Conservation (phyloP, 164 flowering plant genomes). For the Macadamia tetraphylla region DNA sequence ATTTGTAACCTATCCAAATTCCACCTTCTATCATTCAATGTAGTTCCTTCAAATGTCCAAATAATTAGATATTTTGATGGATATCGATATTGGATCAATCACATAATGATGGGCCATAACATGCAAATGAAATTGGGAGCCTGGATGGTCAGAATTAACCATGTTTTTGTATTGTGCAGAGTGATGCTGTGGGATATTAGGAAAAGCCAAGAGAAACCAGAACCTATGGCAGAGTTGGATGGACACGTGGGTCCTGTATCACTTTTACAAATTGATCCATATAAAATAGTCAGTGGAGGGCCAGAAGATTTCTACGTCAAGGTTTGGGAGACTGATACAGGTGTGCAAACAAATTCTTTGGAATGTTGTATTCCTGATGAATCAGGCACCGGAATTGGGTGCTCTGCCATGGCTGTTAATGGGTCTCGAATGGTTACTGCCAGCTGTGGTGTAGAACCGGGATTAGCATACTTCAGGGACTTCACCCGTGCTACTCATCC, state of each 20-base stretch:
- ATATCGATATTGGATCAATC: no score
- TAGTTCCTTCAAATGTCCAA: no score
- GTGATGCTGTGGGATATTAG: conserved; percentile 68
- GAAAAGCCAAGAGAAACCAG: conserved; percentile 30
- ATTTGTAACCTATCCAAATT: background rate
- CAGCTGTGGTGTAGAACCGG: conserved; percentile 13
- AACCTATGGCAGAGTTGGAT: conserved; percentile 45
- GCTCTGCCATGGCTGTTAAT: conserved; percentile 56
- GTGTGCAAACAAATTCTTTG: conserved; percentile 36
- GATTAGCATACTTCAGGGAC: conserved; percentile 33
- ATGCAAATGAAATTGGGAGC: no score
- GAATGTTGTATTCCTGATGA: conserved; percentile 11
- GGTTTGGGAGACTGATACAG: conserved; percentile 56
- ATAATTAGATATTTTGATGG: no score
- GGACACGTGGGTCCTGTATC: conserved; percentile 50
- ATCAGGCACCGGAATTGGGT: conserved; percentile 17
- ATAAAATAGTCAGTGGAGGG: conserved; percentile 58
- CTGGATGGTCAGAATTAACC: no score
- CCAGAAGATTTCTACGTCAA: conserved; percentile 29
- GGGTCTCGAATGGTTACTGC: conserved; percentile 49
- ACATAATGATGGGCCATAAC: no score
- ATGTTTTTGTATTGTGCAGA: conserved; percentile 27
- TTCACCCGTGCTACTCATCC: conserved; percentile 33
- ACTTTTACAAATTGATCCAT: conserved; percentile 49
- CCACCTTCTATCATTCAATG: background rate